These are phyloP conservation scores for Flaveria robusta DNA, from an alignment of 129 eudicot species.

Conservation along the genomic window DNA sequence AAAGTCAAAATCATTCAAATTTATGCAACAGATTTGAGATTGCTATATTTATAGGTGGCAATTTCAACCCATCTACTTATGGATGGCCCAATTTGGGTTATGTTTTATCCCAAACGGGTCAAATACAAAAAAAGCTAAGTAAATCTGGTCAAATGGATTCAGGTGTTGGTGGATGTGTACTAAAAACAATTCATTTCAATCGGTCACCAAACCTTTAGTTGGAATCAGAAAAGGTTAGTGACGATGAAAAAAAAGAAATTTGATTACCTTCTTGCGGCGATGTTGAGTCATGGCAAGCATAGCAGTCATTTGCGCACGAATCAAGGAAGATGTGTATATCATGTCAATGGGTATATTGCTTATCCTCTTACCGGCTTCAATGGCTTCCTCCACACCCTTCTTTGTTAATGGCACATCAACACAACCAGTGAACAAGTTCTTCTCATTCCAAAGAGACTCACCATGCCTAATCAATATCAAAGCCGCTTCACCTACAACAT, in stretches of 20 bases:
- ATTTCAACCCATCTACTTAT: background rate
- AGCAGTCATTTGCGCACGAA: conserved; percentile 99
- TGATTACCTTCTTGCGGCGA: conserved; percentile 77
- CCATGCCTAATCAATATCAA: conserved; percentile 89
- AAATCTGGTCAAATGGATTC: background rate
- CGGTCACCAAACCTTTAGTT: background rate
- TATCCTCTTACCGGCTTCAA: conserved; percentile 93
- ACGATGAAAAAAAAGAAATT: no score
- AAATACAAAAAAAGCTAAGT: background rate
- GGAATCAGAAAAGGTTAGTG: no score
- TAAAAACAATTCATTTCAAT: no score
- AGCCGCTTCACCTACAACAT: conserved; percentile 74
- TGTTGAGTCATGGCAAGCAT: conserved; percentile 99
- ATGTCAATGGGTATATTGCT: conserved; percentile 89
- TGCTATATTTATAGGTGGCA: background rate
- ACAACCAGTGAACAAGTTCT: conserved; percentile 92
- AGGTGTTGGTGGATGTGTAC: background rate
- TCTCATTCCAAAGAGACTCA: conserved; percentile 96
- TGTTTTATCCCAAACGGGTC: background rate
- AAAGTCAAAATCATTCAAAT: background rate
- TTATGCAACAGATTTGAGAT: background rate
- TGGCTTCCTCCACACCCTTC: conserved; percentile 96
- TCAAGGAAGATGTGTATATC: conserved; percentile 82
- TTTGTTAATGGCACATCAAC: conserved; percentile 90
- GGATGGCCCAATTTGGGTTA: background rate